Evolutionary conservation across 495 filamentous ascomycete species (phyloP).

Genomic region (Opeltia flavorubescens): DNA sequence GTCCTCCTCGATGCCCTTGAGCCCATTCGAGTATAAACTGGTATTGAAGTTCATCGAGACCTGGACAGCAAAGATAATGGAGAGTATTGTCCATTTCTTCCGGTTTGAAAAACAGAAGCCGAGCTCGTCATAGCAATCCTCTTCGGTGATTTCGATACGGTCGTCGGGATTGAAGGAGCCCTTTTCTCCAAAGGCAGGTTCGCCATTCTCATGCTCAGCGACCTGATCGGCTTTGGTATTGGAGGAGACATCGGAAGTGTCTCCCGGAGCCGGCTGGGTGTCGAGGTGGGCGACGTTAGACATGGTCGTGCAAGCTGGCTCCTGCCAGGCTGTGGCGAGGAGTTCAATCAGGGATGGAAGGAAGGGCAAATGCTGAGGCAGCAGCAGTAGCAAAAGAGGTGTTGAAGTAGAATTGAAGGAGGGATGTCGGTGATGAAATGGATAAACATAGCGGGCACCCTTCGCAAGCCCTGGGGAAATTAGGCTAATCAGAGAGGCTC

Average conservation of each 20-base stretch:
- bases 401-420: no score
- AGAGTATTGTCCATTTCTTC: conserved; percentile 49
- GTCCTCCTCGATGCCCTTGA: conserved; percentile 33
- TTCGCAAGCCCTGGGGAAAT: no score
- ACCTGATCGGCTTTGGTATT: background rate
- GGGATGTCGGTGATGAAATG: no score
- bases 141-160: conserved; percentile 36
- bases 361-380: no score
- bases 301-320: background rate
- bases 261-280: background rate
- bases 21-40: conserved; percentile 39
- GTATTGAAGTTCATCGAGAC: conserved; percentile 47
- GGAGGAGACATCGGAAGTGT: background rate
- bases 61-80: conserved; percentile 44
- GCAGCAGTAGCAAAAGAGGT: no score
- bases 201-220: background rate
- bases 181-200: background rate
- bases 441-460: no score
- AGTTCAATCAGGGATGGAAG: no score
- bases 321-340: background rate
- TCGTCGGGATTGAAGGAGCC: conserved; percentile 10
- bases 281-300: background rate
- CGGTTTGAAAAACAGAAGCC: conserved; percentile 36
- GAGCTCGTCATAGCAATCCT: conserved; percentile 42
- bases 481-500: no score